These are phyloP conservation scores for Prunus armeniaca DNA, from an alignment of 306 rosid genomes.

Conservation along the genomic window DNA sequence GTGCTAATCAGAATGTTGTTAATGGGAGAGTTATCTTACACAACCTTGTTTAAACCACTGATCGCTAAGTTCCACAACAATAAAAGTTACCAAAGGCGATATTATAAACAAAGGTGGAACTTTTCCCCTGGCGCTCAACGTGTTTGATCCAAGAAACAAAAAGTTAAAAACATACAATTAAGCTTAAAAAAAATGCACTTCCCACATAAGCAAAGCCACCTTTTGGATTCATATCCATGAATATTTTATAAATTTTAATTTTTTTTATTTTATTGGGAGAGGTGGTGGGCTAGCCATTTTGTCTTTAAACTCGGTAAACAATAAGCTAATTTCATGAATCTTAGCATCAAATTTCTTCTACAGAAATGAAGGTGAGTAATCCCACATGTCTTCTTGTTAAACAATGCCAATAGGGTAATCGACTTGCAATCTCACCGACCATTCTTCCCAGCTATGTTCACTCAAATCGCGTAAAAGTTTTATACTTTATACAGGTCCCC, in stretches of 20 bases:
- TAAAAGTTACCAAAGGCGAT: neutral
- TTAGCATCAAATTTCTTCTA: neutral
- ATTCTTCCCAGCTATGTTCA: neutral
- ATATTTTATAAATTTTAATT: neutral
- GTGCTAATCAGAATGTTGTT: neutral
- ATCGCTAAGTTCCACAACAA: neutral
- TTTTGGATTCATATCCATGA: neutral
- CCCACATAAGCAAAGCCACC: slow-evolving; percentile 3
- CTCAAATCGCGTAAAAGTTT: neutral
- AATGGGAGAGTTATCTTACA: neutral
- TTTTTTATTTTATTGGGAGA: neutral
- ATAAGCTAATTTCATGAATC: slow-evolving; percentile 4
- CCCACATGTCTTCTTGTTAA: neutral
- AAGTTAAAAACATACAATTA: neutral
- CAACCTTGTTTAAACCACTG: neutral
- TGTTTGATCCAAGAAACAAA: slow-evolving; percentile 27
- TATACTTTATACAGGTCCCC: slow-evolving; percentile 6
- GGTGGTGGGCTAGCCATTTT: neutral
- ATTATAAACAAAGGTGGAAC: slow-evolving; percentile 7
- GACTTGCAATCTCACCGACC: slow-evolving; percentile 12
- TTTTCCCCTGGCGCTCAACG: neutral
- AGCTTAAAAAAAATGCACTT: neutral
- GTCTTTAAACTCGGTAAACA: neutral
- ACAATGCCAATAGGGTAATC: neutral
- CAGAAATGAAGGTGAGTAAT: neutral